Base-by-base conservation (phyloP, 306 rosid genomes). In the Pterocarpus santalinus region DNA sequence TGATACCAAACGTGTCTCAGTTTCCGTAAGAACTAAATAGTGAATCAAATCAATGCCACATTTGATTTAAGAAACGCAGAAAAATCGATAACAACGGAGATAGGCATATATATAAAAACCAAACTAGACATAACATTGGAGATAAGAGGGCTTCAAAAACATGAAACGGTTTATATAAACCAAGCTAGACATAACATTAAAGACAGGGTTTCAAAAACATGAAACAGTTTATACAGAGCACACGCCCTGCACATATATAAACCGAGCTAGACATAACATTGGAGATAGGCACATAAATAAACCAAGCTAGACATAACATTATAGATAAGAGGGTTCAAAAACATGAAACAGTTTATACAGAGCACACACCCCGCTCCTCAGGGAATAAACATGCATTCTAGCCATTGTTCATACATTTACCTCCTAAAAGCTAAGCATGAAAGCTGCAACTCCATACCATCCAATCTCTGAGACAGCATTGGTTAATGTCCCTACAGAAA, bases 401-500 rank as follows among this genome's bases (percentile, higher is more conserved):
- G 55, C 44, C 65, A n/a, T 51, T 75, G 64, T 64, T 60, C 72
- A 71, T 51, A 70, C 66, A 80, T 56, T 49, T 57, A 49, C 75
- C 65, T 65, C 76, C 72, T 35, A 72, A 51, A 76, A 53, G 51
- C 61, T 44, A 70, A n/a, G 75, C 52, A 70, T 32, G 52, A 39
- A 70, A 47, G 38, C 69, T 64, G 77, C 15, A 80, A 43, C 39
- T 80, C 33, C 75, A 79, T 49, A 39, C 66, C 85, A 72, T 71
- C 64, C 33, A 10, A 15, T 69, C 56, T 13, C 62, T 51, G 63
- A 32, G 7, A 36, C 55, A 43, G 15, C 85, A 80, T 66, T 17
- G 32, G 10, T 8, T 28, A 73, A 71, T 63, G 51, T 75, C 86
- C 72, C 73, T 88, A 88, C 36, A 88, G 89, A 88, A 88, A 88